A percentile compares a stretch with the other conserved stretches of the same genome.
Conservation (phyloP, 202 grass and related monocot species). For the Cymbopogon flexuosus region DNA sequence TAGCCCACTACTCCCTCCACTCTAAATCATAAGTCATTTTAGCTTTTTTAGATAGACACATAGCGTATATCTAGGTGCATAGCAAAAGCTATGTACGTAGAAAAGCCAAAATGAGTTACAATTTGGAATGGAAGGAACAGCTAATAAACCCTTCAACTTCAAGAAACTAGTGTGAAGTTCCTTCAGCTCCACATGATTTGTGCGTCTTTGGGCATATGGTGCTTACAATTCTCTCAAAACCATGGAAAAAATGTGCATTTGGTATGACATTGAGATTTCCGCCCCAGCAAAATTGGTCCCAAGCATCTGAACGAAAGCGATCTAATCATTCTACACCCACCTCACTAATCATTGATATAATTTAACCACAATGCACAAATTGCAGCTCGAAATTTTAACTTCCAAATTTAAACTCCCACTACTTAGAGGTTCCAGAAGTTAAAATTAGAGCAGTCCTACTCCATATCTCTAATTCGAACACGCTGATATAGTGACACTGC, state of each 20-base stretch:
- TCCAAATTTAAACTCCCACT: background rate
- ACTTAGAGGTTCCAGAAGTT: constrained; percentile 4
- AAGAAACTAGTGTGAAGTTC: background rate
- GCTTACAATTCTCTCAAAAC: background rate
- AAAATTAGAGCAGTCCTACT: background rate
- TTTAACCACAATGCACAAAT: background rate
- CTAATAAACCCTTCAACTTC: constrained; percentile 3
- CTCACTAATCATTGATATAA: constrained; percentile 1
- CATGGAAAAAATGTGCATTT: background rate
- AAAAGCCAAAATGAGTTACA: no score
- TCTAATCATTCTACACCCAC: background rate
- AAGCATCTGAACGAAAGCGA: background rate
- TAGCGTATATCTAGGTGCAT: no score
- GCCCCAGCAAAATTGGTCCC: constrained; percentile 20
- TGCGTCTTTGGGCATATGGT: background rate
- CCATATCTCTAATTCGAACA: constrained; percentile 22
- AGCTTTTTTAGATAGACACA: no score
- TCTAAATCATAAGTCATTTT: background rate
- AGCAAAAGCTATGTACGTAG: no score
- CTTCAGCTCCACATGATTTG: background rate
- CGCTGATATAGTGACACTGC: background rate
- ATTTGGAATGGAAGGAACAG: background rate
- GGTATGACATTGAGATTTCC: constrained; percentile 1
- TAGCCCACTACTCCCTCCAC: background rate
- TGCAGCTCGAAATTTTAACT: constrained; percentile 1